Conservation (phyloP, 495 filamentous ascomycete genomes). For the Elaphomyces granulatus region DNA sequence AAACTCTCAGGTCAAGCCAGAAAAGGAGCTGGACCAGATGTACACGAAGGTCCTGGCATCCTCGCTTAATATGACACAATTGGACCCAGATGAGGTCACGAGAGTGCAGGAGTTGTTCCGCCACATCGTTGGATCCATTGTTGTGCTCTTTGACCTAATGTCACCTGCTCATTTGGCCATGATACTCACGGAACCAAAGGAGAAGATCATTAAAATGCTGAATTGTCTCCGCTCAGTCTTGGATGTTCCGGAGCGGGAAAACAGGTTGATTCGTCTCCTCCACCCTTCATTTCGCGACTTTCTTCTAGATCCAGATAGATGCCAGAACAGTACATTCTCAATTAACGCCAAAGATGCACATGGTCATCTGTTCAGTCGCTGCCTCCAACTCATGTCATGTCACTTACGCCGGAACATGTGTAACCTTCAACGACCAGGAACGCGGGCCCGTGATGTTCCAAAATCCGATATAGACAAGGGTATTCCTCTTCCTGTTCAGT, state of each 20-base stretch:
- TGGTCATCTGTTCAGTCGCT: constrained; percentile 16
- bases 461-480: constrained; percentile 8
- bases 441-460: constrained; percentile 3
- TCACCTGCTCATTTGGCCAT: constrained; percentile 12
- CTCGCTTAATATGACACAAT: too few relatives aligned
- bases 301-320: constrained; percentile 24
- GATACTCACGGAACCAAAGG: constrained; percentile 10
- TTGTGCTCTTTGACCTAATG: constrained; percentile 18
- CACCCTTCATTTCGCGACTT: constrained; percentile 40
- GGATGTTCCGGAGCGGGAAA: constrained; percentile 15
- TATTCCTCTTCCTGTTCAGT: constrained; percentile 20
- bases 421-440: constrained; percentile 16
- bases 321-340: constrained; percentile 18
- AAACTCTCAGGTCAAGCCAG: constrained; percentile 7
- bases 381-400: constrained; percentile 21
- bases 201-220: not conserved
- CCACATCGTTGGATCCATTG: constrained; percentile 15
- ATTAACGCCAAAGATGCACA: constrained; percentile 25
- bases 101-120: too few relatives aligned
- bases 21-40: constrained; percentile 10
- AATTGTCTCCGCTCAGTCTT: constrained; percentile 15
- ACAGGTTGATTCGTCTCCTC: constrained; percentile 21
- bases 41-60: constrained; percentile 13
- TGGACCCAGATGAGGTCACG: too few relatives aligned
- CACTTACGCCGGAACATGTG: constrained; percentile 26